Percentiles rank a stretch among this genome's conserved stretches.
Conservation (phyloP, 1,139 yeast species). For the Blastobotrys proliferans region DNA sequence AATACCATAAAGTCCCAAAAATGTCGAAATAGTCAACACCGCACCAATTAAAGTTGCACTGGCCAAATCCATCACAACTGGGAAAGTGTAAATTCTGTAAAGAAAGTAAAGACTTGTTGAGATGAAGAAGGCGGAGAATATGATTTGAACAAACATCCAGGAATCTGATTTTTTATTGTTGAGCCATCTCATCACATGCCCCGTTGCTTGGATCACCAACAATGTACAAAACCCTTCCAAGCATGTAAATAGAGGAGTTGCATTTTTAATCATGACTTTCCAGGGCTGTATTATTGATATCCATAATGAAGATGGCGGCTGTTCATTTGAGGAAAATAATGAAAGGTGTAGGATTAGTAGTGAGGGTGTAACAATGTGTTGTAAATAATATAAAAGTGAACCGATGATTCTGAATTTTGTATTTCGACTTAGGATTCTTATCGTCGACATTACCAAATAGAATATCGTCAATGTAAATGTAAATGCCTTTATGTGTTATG, state of each 20-base stretch:
- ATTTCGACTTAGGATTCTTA: conserved; percentile 53
- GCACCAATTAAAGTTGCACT: conserved; percentile 86
- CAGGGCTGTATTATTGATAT: conserved; percentile 51
- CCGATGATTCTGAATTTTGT: conserved; percentile 50
- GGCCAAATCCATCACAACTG: conserved; percentile 57
- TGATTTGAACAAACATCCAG: conserved; percentile 74
- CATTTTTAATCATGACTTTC: conserved; percentile 64
- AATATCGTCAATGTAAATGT: conserved; percentile 68
- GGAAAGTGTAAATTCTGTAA: conserved; percentile 77
- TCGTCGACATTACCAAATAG: conserved; percentile 69
- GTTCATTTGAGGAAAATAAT: conserved; percentile 38
- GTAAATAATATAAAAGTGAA: conserved; percentile 64
- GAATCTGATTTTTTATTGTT: conserved; percentile 64
- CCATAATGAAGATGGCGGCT: conserved; percentile 28
- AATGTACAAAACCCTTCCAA: conserved; percentile 92
- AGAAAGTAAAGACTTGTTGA: conserved; percentile 75
- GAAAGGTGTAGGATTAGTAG: conserved; percentile 70
- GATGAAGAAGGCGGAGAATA: conserved; percentile 70
- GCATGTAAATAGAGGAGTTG: conserved; percentile 85
- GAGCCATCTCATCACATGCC: conserved; percentile 75
- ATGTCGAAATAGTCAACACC: conserved; percentile 67
- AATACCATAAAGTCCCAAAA: conserved; percentile 80
- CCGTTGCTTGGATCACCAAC: conserved; percentile 83
- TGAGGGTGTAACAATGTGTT: conserved; percentile 80
- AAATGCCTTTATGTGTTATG: conserved; percentile 38